These are phyloP conservation scores for Sungouiella thailandica DNA, from an alignment of 805 yeast species.

Conservation along the genomic window DNA sequence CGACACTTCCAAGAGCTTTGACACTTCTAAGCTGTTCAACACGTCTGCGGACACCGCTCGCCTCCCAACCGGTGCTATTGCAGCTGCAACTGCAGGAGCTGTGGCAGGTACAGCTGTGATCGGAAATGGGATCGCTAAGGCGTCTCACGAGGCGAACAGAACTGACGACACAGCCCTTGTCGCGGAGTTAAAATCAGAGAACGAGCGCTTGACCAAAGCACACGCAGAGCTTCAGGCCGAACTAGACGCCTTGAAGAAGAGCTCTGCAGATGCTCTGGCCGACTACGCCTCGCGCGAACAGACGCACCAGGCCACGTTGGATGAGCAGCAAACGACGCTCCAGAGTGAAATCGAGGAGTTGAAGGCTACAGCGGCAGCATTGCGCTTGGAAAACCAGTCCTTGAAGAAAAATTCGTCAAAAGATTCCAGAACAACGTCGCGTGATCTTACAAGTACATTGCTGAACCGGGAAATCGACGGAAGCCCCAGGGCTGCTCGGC, in stretches of 20 bases:
- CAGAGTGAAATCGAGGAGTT: conserved; percentile 23
- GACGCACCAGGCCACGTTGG: neutral
- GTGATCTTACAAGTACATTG: conserved; percentile 1
- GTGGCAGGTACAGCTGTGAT: neutral
- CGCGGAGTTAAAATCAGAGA: no score
- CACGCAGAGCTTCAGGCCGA: neutral
- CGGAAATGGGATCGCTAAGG: no score
- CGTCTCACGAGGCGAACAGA: no score
- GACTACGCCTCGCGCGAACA: neutral
- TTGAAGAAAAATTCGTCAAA: conserved; percentile 22
- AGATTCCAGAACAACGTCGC: conserved; percentile 4
- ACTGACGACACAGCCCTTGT: no score
- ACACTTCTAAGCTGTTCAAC: no score
- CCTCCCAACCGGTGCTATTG: neutral
- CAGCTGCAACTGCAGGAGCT: neutral
- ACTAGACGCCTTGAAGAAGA: neutral
- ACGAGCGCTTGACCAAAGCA: conserved; percentile 1
- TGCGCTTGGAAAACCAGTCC: conserved; percentile 35
- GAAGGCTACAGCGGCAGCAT: conserved; percentile 27
- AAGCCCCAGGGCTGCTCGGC: neutral
- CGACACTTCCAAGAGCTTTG: no score
- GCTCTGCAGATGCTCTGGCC: neutral
- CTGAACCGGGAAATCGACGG: neutral
- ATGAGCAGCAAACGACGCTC: conserved; percentile 1
- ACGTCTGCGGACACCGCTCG: no score